phyloP scores from a whole-genome alignment of 2,329 filamentous ascomycete species.

The Chaetomiaceae sp. region DNA sequence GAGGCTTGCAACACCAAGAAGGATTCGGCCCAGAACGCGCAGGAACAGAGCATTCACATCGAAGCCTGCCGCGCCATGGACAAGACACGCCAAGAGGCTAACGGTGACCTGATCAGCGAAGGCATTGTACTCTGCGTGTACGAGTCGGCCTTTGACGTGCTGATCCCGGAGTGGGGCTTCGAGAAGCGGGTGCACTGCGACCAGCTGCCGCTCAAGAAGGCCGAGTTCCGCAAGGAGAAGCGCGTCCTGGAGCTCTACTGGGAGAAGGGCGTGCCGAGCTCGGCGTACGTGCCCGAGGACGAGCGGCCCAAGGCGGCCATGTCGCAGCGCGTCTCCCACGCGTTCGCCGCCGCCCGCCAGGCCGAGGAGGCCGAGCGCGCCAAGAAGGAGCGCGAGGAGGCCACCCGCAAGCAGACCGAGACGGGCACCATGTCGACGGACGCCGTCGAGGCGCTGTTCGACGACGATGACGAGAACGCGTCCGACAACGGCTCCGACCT shows the following conservation, averaged over 20 bases:
- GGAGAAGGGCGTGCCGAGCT: slow-evolving; percentile 98
- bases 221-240: slow-evolving; percentile 97
- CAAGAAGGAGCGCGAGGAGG: slow-evolving; percentile 83
- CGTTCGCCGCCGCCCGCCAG: slow-evolving; percentile 68
- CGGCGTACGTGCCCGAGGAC: slow-evolving; percentile 92
- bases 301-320: slow-evolving; percentile 81
- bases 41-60: slow-evolving; percentile 98
- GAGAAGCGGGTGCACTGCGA: slow-evolving; percentile 99
- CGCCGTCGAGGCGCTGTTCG: slow-evolving; percentile 91
- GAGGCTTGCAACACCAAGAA: slow-evolving; percentile 99
- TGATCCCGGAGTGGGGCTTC: slow-evolving; percentile 97
- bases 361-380: slow-evolving; percentile 76
- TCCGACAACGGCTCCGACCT: slow-evolving; percentile 83
- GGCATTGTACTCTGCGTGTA: slow-evolving; percentile 96
- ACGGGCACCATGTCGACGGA: slow-evolving; percentile 91
- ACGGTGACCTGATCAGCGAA: slow-evolving; percentile 88
- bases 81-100: slow-evolving; percentile 76
- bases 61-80: slow-evolving; percentile 96
- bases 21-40: slow-evolving; percentile 92
- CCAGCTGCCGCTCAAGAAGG: slow-evolving; percentile 95
- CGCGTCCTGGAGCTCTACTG: slow-evolving; percentile 94
- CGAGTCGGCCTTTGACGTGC: slow-evolving; percentile 95
- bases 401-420: slow-evolving; percentile 86
- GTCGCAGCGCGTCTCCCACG: slow-evolving; percentile 67
- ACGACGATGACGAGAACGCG: slow-evolving; percentile 81